These are phyloP conservation scores for Narthecium ossifragum DNA, from an alignment of 106 monocot species.

Conservation along the genomic window DNA sequence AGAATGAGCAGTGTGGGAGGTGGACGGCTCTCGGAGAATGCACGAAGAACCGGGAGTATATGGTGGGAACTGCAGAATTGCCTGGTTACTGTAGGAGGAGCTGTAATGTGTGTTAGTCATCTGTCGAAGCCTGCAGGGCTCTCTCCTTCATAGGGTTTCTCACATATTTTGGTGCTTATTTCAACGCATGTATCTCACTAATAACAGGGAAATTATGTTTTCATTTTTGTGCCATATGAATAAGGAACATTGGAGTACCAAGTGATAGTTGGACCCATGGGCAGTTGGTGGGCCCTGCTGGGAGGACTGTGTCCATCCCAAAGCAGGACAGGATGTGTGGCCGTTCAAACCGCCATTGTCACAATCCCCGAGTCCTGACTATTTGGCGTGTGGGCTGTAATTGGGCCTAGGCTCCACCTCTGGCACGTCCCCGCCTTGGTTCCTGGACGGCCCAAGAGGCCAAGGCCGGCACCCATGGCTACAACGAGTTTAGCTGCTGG, in stretches of 20 bases:
- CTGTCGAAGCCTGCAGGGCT: background rate
- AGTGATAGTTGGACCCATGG: background rate
- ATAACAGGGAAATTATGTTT: background rate
- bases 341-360: too few relatives aligned
- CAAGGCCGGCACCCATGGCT: too few relatives aligned
- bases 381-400: too few relatives aligned
- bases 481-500: too few relatives aligned
- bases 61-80: slow-evolving; percentile 67
- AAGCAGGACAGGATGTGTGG: too few relatives aligned
- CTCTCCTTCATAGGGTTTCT: background rate
- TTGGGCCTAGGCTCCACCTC: too few relatives aligned
- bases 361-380: too few relatives aligned
- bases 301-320: too few relatives aligned
- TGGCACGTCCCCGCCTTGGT: too few relatives aligned
- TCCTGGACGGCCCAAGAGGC: too few relatives aligned
- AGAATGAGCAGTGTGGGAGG: slow-evolving; percentile 55
- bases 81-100: slow-evolving; percentile 82
- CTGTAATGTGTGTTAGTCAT: slow-evolving; percentile 62
- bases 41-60: slow-evolving; percentile 81
- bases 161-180: background rate
- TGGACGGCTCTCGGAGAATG: slow-evolving; percentile 94
- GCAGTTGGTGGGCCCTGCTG: too few relatives aligned
- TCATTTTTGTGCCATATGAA: background rate
- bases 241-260: background rate
- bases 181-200: background rate